Conservation (phyloP, 176 grass and related monocot species). For the Avena sativa region DNA sequence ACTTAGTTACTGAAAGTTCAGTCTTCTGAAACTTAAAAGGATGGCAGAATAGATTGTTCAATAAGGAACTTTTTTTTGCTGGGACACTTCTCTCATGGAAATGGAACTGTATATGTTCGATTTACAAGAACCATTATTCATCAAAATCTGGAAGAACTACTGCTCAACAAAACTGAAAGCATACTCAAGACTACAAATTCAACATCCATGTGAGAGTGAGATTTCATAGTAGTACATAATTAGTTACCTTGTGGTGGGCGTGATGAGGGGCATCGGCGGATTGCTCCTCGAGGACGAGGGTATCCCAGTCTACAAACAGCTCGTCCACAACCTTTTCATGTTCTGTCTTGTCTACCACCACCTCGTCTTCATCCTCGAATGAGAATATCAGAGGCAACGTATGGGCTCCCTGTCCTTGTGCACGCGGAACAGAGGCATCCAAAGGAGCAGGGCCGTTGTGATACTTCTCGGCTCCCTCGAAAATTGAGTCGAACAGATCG, state of each 20-base stretch:
- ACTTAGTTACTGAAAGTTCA: not conserved
- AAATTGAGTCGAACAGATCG: slow-evolving; percentile 42
- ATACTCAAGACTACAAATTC: not conserved
- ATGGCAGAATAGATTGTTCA: not conserved
- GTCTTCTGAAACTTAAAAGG: not conserved
- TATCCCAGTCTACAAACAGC: slow-evolving; percentile 31
- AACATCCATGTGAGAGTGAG: not conserved
- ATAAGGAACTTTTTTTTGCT: not conserved
- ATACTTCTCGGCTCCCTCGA: slow-evolving; percentile 29
- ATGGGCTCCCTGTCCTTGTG: not conserved
- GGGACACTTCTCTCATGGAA: not conserved
- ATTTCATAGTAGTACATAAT: not conserved
- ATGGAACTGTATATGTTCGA: not conserved
- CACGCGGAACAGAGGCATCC: not conserved
- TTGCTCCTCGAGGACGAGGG: slow-evolving; percentile 1
- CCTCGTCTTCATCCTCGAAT: slow-evolving; percentile 36
- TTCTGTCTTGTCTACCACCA: not conserved
- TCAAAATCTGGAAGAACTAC: not conserved
- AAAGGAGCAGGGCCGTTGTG: not conserved
- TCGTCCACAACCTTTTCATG: not conserved
- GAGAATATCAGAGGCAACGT: slow-evolving; percentile 41
- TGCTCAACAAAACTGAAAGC: not conserved
- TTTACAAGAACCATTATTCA: not conserved
- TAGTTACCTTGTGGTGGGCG: slow-evolving; percentile 21
- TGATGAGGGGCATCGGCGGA: slow-evolving; percentile 21